Evolutionary conservation across 495 filamentous ascomycete genomes (phyloP).

Genomic region (Aspergillus mulundensis): DNA sequence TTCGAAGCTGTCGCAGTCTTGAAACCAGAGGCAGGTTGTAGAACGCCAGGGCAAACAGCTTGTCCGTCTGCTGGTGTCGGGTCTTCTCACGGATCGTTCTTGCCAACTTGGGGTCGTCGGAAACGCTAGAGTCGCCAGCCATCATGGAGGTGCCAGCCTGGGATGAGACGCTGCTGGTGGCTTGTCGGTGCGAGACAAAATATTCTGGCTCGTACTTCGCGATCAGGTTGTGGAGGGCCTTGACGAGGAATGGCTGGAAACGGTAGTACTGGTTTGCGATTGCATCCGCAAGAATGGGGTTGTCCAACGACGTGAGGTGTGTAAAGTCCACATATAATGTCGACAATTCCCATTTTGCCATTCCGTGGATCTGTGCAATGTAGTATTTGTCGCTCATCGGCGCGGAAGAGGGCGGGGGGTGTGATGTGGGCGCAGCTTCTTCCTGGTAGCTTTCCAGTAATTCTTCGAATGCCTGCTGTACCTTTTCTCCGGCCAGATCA

Average conservation of each 20-base stretch:
- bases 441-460: constrained; percentile 86
- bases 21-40: constrained; percentile 96
- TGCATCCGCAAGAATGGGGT: constrained; percentile 73
- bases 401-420: constrained; percentile 67
- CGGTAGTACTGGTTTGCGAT: constrained; percentile 91
- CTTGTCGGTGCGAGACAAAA: constrained; percentile 83
- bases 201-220: constrained; percentile 92
- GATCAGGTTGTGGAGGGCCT: constrained; percentile 87
- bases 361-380: constrained; percentile 88
- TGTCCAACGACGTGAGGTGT: constrained; percentile 67
- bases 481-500: constrained; percentile 79
- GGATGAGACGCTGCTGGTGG: constrained; percentile 55
- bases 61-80: constrained; percentile 93
- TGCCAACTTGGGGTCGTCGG: constrained; percentile 47
- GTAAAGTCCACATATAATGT: constrained; percentile 97
- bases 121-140: constrained; percentile 55
- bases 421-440: constrained; percentile 64
- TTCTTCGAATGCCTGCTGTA: constrained; percentile 79
- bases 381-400: constrained; percentile 89
- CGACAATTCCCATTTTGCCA: constrained; percentile 80
- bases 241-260: constrained; percentile 87
- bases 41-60: constrained; percentile 90
- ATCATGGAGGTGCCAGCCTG: constrained; percentile 64
- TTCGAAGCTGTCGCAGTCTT: constrained; percentile 81
- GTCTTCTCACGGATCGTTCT: constrained; percentile 53